A percentile compares a stretch with the other conserved stretches of the same genome.
Conservation (phyloP, 2,329 filamentous ascomycete species). For the Pyrenochaeta sp. region DNA sequence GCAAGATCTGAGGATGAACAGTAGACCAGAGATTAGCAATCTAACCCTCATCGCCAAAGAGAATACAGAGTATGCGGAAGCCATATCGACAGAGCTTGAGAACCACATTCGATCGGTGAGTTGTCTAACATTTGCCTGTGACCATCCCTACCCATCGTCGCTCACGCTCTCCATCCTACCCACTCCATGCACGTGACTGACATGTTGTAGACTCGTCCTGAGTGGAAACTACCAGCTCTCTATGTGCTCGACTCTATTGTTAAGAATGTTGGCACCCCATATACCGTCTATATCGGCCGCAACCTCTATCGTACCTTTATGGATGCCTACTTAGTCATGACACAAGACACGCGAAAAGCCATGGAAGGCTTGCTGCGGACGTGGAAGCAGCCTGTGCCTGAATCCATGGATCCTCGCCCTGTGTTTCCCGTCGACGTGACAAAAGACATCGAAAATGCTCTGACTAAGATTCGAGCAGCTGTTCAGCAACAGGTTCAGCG, state of each 20-base stretch:
- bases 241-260: constrained; percentile 98
- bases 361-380: constrained; percentile 98
- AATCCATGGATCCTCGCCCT: constrained; percentile 88
- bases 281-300: constrained; percentile 92
- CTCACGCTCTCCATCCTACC: neutral
- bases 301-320: constrained; percentile 95
- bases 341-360: constrained; percentile 81
- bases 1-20: constrained; percentile 89
- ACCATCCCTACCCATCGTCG: neutral
- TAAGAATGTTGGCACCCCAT: constrained; percentile 98
- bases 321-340: constrained; percentile 92
- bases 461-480: constrained; percentile 79
- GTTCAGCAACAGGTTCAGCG: constrained; percentile 65
- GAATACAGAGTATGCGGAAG: constrained; percentile 93
- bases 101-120: constrained; percentile 96
- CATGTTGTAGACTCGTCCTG: constrained; percentile 77
- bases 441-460: constrained; percentile 88
- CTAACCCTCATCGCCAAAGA: constrained; percentile 97
- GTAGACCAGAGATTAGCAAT: constrained; percentile 95
- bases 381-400: constrained; percentile 96
- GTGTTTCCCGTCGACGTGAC: constrained; percentile 91
- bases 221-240: constrained; percentile 91
- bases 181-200: constrained; percentile 20
- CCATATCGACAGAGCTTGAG: constrained; percentile 88
- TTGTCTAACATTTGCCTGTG: constrained; percentile 24